phyloP scores from a whole-genome alignment of 208 protist species.

The Trypanosoma lewisi region DNA sequence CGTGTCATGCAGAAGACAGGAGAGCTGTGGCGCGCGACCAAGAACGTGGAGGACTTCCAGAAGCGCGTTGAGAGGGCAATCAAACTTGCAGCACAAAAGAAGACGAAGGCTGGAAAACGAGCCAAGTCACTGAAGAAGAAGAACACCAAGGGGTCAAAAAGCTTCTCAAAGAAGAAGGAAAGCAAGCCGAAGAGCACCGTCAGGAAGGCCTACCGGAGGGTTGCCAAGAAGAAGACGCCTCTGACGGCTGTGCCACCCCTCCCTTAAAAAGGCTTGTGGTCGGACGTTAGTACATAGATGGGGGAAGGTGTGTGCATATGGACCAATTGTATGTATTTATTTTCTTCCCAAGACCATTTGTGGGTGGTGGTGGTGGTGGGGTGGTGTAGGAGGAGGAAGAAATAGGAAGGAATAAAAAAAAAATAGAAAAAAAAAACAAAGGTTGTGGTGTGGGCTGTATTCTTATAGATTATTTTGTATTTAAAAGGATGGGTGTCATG shows the following conservation, averaged over 20 bases:
- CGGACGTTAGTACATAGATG: not conserved
- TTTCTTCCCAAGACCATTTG: too few species aligned
- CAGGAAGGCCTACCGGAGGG: slow-evolving; percentile 3
- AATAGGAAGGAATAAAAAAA: not conserved
- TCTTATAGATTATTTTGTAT: not conserved
- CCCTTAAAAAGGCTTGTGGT: not conserved
- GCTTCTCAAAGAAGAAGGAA: slow-evolving; percentile 20
- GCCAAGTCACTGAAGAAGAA: not conserved
- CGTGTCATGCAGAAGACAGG: not conserved
- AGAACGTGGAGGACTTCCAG: not conserved
- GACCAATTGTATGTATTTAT: not conserved
- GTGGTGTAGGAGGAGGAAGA: too few species aligned
- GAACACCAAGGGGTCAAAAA: not conserved
- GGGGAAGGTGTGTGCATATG: not conserved
- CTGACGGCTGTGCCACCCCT: not conserved
- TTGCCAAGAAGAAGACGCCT: slow-evolving; percentile 5
- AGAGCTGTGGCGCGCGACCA: slow-evolving; percentile 2
- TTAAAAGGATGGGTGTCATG: not conserved
- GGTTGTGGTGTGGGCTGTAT: not conserved
- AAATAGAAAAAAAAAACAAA: not conserved
- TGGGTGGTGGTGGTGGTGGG: too few species aligned
- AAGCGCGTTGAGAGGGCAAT: slow-evolving; percentile 5
- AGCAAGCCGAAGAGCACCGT: not conserved
- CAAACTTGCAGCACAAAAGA: not conserved
- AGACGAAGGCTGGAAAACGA: not conserved